A percentile compares a stretch with the other conserved stretches of the same genome.
phyloP scores from a whole-genome alignment of 176 grass and related monocot species.

The Pontederia paniculata region DNA sequence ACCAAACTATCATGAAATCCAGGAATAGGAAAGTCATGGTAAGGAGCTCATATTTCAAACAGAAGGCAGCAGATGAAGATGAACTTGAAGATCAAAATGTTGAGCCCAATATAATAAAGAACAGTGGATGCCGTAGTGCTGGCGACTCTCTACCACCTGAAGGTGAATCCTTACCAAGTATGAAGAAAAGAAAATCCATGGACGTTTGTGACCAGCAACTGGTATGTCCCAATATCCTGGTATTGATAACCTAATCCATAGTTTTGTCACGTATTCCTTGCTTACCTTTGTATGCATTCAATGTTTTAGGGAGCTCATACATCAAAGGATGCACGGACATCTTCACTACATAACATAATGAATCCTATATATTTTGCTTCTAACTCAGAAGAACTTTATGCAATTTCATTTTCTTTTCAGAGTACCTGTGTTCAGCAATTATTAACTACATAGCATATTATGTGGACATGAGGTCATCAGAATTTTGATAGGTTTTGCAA shows the following conservation, averaged over 20 bases:
- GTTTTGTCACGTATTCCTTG: not conserved
- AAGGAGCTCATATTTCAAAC: constrained; percentile 66
- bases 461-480: too few relatives aligned
- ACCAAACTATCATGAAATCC: constrained; percentile 20
- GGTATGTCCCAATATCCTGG: constrained; percentile 27
- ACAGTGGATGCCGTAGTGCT: constrained; percentile 17
- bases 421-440: too few relatives aligned
- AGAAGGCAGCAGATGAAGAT: constrained; percentile 23
- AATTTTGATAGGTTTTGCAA: too few relatives aligned
- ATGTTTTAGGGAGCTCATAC: constrained; percentile 37
- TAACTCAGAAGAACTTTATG: too few relatives aligned
- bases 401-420: too few relatives aligned
- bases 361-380: too few relatives aligned
- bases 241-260: too few relatives aligned
- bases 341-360: not conserved
- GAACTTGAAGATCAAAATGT: constrained; percentile 28
- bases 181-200: constrained; percentile 60
- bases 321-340: constrained; percentile 19
- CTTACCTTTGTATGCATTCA: constrained; percentile 8
- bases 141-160: constrained; percentile 25
- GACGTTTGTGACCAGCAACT: constrained; percentile 25
- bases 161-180: constrained; percentile 16
- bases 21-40: constrained; percentile 35
- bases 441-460: too few relatives aligned
- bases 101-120: constrained; percentile 18